These are phyloP conservation scores for Umbelopsis sp. DNA, from an alignment of 192 early-diverging fungal genomes.

Conservation along the genomic window DNA sequence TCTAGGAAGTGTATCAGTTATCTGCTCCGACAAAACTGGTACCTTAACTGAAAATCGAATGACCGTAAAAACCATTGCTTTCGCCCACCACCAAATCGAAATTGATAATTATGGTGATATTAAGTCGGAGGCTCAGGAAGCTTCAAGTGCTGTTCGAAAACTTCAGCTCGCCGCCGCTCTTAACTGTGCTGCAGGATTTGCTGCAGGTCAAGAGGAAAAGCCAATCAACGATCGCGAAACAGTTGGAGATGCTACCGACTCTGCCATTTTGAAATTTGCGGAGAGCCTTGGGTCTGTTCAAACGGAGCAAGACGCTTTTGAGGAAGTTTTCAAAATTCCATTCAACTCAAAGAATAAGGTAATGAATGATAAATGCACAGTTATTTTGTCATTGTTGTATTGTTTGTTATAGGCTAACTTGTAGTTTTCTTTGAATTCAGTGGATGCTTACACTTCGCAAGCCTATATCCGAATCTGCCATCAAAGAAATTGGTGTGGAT, in stretches of 20 bases:
- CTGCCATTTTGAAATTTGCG: conserved; percentile 75
- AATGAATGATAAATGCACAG: no score
- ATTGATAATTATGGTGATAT: conserved; percentile 14
- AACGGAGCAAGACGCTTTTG: conserved; percentile 14
- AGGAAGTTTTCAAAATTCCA: conserved; percentile 55
- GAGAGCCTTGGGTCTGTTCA: conserved; percentile 27
- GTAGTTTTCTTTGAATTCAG: not conserved
- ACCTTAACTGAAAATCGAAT: conserved; percentile 85
- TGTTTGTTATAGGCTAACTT: not conserved
- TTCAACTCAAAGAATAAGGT: conserved; percentile 75
- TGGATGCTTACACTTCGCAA: conserved; percentile 62
- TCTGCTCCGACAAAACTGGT: conserved; percentile 90
- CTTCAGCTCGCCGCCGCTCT: conserved; percentile 33
- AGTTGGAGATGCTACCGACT: conserved; percentile 87
- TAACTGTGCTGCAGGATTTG: conserved; percentile 75
- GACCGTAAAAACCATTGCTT: conserved; percentile 53
- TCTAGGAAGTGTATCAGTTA: conserved; percentile 76
- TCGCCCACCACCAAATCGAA: conserved; percentile 39
- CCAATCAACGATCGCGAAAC: conserved; percentile 51
- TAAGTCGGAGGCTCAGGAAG: not conserved
- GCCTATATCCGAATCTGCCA: conserved; percentile 13
- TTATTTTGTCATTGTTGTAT: no score
- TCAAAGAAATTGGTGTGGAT: conserved; percentile 21
- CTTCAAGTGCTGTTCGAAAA: conserved; percentile 26
- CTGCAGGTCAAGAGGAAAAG: conserved; percentile 41